Base-by-base conservation (phyloP, 2,329 filamentous ascomycete genomes). In the Verticillium alfalfae region DNA sequence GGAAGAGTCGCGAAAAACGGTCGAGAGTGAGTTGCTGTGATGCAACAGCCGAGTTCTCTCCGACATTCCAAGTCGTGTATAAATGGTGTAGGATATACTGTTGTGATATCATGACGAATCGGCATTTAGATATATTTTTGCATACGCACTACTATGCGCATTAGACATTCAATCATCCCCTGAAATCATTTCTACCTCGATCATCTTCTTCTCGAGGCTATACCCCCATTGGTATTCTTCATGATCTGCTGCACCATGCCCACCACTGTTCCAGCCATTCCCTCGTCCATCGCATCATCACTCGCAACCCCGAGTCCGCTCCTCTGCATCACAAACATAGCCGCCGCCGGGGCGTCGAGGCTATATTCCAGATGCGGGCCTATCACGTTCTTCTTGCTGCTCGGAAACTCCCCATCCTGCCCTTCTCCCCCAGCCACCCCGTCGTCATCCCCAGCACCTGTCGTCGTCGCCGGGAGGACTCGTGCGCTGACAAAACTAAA, bases 401-500 rank as follows among this genome's bases (percentile, higher is more conserved):
- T 63, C 5, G 5, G 16, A 7, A 37, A 13, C n/a, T 57, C 55
- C 12, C n/a, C 55, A 36, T 36, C 34, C 55, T 22, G 15, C 15
- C 34, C 34, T 31, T 18, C 31, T 5, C 34, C 36, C 7, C 12
- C 4, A 8, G 9, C 55, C 4, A 13, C 22, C 34, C 16, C 34
- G 13, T 57, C 45, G 6, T 52, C 45, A 3, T 52, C 45, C 9
- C 45, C 45, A 10, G 9, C 45, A 52, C 16, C 45, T 22, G 12
- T n/a, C 6, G 10, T n/a, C 13, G 39, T 16, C 6, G 39, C n/a
- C n/a, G n/a, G n/a, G 6, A 41, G 45, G 16, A 15, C 15, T 16
- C 12, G 57, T 16, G 3, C 38, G 15, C 61, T 67, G 37, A 63
- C 73, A 74, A 74, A 41, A 74, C 70, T 57, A 71, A 63, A 61